phyloP scores from a whole-genome alignment of 192 early-diverging fungal species.

The Glomus cerebriforme region DNA sequence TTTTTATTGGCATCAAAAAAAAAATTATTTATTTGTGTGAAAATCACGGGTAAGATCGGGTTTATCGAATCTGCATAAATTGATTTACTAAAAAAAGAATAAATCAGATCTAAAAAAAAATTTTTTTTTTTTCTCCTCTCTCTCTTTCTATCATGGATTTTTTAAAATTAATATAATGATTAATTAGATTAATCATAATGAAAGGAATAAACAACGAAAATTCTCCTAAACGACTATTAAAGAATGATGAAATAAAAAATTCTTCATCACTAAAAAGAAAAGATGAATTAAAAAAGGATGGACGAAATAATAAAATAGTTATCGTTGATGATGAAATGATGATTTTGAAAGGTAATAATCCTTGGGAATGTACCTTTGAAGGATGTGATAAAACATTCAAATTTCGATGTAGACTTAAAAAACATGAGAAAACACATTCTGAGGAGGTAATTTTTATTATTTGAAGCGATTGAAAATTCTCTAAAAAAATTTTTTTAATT shows the following conservation, averaged over 20 bases:
- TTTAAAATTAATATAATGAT: not conserved
- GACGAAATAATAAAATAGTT: not conserved
- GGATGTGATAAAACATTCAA: slow-evolving; percentile 15
- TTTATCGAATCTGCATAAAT: no score
- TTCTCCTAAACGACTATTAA: not conserved
- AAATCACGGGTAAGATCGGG: no score
- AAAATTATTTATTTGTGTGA: no score
- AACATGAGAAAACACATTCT: slow-evolving; percentile 11
- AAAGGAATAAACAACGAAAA: not conserved
- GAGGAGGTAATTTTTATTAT: not conserved
- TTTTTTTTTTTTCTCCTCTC: not conserved
- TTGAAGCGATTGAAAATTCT: not conserved
- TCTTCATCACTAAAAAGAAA: not conserved
- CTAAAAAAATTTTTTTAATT: not conserved
- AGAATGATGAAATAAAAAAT: not conserved
- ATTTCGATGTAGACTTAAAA: not conserved
- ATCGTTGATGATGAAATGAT: not conserved
- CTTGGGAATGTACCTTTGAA: slow-evolving; percentile 15
- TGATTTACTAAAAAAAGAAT: no score
- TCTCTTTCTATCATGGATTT: not conserved
- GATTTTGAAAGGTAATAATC: not conserved
- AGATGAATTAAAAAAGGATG: not conserved
- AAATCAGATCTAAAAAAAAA: no score
- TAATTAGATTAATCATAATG: not conserved
- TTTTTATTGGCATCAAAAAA: no score